phyloP scores from a whole-genome alignment of 257 asterid genomes.

The Solanum ahanhuiri region DNA sequence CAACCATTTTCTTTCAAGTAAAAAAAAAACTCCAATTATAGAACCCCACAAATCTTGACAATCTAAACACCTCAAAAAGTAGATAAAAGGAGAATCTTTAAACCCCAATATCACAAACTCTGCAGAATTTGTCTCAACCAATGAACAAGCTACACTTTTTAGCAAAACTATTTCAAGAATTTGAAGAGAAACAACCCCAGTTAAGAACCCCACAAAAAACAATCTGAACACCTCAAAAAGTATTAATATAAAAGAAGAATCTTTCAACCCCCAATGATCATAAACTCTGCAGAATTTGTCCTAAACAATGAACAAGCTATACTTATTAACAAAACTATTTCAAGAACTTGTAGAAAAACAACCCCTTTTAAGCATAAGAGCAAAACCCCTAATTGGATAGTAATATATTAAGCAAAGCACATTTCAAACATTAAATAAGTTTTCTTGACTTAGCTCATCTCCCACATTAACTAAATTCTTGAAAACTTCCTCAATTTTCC shows the following conservation, averaged over 20 bases:
- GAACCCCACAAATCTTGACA: background rate
- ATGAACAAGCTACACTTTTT: background rate
- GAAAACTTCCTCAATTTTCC: constrained; percentile 2
- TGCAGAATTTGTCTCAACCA: background rate
- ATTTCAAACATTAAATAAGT: background rate
- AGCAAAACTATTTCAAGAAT: background rate
- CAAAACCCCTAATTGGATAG: background rate
- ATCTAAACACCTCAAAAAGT: background rate
- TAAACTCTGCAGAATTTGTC: background rate
- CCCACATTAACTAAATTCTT: constrained; percentile 15
- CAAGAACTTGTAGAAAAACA: background rate
- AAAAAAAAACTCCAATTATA: constrained; percentile 9
- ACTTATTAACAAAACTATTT: background rate
- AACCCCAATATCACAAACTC: background rate
- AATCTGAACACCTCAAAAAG: background rate
- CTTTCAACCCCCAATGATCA: background rate
- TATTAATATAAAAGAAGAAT: background rate
- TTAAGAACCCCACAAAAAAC: background rate
- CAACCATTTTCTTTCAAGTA: constrained; percentile 47
- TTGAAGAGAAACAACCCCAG: background rate
- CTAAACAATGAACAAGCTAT: background rate
- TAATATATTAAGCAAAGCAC: background rate
- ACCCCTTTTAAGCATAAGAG: background rate
- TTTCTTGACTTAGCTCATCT: background rate
- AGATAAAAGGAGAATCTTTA: background rate